phyloP scores from a whole-genome alignment of 2,329 filamentous ascomycete species.

The Hypoxylon sp. region DNA sequence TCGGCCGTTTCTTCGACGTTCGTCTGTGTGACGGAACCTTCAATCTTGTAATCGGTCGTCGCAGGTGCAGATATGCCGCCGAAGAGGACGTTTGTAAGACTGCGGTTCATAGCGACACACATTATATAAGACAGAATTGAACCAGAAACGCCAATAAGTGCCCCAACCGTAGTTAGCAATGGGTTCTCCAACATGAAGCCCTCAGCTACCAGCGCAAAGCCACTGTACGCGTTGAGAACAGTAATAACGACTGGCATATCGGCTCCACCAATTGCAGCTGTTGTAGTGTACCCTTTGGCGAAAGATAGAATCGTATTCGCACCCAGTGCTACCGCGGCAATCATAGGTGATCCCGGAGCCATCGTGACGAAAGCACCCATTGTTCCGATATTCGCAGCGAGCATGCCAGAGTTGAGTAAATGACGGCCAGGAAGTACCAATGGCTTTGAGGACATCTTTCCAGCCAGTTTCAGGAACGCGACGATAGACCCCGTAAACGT shows the following conservation, averaged over 20 bases:
- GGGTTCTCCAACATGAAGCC: slow-evolving; percentile 94
- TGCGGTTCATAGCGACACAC: slow-evolving; percentile 93
- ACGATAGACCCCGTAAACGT: slow-evolving; percentile 94
- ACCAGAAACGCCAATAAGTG: slow-evolving; percentile 88
- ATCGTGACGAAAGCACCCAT: slow-evolving; percentile 88
- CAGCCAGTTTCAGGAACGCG: slow-evolving; percentile 88
- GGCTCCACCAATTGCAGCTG: slow-evolving; percentile 89
- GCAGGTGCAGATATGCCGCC: slow-evolving; percentile 80
- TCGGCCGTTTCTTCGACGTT: slow-evolving; percentile 86
- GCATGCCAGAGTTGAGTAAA: slow-evolving; percentile 79
- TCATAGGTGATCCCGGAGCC: slow-evolving; percentile 82
- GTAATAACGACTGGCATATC: slow-evolving; percentile 96
- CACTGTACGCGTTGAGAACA: slow-evolving; percentile 90
- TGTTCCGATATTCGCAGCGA: slow-evolving; percentile 83
- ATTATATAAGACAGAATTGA: slow-evolving; percentile 90
- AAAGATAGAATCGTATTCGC: slow-evolving; percentile 86
- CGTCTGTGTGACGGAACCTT: slow-evolving; percentile 84
- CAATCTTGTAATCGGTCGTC: slow-evolving; percentile 78
- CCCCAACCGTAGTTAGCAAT: slow-evolving; percentile 86
- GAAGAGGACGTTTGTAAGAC: slow-evolving; percentile 89
- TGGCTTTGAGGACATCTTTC: slow-evolving; percentile 84
- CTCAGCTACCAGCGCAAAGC: slow-evolving; percentile 90
- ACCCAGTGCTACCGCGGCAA: slow-evolving; percentile 83
- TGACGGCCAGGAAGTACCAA: slow-evolving; percentile 81
- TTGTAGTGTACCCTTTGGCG: slow-evolving; percentile 89